These are phyloP conservation scores for Huntiella bhutanensis DNA, from an alignment of 2,329 filamentous ascomycete species.

Conservation along the genomic window DNA sequence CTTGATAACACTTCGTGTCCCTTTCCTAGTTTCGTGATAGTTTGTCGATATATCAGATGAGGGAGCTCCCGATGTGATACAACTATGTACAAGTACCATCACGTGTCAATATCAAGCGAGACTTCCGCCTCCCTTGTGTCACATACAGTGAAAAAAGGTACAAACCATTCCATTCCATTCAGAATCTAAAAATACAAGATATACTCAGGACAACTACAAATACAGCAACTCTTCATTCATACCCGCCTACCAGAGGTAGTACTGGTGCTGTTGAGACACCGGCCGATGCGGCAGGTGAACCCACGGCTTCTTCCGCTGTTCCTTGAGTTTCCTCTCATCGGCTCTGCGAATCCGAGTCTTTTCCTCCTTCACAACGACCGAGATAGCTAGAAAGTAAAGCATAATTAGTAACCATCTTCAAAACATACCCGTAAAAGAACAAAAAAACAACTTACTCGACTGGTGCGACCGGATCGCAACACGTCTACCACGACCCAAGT, in stretches of 20 bases:
- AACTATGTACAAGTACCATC: no score
- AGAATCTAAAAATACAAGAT: not conserved
- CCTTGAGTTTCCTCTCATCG: slow-evolving; percentile 59
- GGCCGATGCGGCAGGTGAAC: slow-evolving; percentile 72
- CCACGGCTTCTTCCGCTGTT: slow-evolving; percentile 62
- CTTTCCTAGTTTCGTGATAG: no score
- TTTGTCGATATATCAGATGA: no score
- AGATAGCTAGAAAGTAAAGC: slow-evolving; percentile 39
- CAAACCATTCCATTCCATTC: no score
- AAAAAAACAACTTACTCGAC: slow-evolving; percentile 42
- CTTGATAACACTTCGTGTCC: no score
- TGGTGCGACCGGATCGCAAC: slow-evolving; percentile 50
- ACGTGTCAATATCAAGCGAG: no score
- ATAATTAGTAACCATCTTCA: not conserved
- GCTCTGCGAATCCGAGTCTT: slow-evolving; percentile 68
- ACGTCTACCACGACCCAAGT: slow-evolving; percentile 56
- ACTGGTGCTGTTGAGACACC: slow-evolving; percentile 67
- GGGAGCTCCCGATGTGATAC: no score
- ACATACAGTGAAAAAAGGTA: no score
- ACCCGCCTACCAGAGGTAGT: slow-evolving; percentile 66
- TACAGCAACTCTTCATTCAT: not conserved
- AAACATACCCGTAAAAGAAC: not conserved
- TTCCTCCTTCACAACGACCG: slow-evolving; percentile 80
- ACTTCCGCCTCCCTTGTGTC: no score
- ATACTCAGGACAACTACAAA: not conserved